Percentiles rank a stretch among this genome's conserved stretches.
phyloP scores from a whole-genome alignment of 768 basidiomycete species.

The Mycena haematopus region DNA sequence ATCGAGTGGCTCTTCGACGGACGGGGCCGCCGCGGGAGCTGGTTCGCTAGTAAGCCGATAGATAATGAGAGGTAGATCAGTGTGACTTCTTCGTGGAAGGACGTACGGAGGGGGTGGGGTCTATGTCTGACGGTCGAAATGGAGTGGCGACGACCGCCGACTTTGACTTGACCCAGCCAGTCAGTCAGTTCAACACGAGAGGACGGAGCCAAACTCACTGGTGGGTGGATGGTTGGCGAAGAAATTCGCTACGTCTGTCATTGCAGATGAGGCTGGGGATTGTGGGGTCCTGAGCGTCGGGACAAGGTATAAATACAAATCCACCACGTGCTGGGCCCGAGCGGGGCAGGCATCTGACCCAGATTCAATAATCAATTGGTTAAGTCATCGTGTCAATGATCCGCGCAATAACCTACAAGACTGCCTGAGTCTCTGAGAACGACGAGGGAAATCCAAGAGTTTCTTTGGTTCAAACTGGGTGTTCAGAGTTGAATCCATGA shows the following conservation, averaged over 20 bases:
- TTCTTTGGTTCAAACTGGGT: too few relatives aligned
- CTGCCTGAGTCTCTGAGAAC: too few relatives aligned
- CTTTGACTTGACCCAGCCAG: slow-evolving; percentile 41
- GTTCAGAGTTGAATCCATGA: too few relatives aligned
- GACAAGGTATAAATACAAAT: slow-evolving; percentile 2
- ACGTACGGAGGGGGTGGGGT: slow-evolving; percentile 40
- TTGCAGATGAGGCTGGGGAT: slow-evolving; percentile 22
- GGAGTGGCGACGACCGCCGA: slow-evolving; percentile 52
- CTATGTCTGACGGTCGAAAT: slow-evolving; percentile 45
- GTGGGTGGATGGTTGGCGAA: slow-evolving; percentile 54
- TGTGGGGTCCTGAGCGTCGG: not conserved
- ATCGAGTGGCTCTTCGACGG: slow-evolving; percentile 41
- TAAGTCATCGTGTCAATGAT: slow-evolving; percentile 1
- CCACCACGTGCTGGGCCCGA: slow-evolving; percentile 13
- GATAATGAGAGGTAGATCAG: not conserved
- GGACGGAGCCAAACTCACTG: slow-evolving; percentile 39
- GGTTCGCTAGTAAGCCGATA: slow-evolving; percentile 23
- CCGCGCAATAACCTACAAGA: too few relatives aligned
- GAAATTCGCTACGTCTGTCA: slow-evolving; percentile 36
- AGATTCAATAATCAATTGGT: not conserved
- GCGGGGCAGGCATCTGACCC: slow-evolving; percentile 11
- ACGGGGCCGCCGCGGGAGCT: slow-evolving; percentile 16
- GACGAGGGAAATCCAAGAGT: too few relatives aligned
- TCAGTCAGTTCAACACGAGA: not conserved
- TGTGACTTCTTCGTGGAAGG: not conserved